Evolutionary conservation across 768 basidiomycete species (phyloP).

Genomic region (Daedaleopsis sinensis): DNA sequence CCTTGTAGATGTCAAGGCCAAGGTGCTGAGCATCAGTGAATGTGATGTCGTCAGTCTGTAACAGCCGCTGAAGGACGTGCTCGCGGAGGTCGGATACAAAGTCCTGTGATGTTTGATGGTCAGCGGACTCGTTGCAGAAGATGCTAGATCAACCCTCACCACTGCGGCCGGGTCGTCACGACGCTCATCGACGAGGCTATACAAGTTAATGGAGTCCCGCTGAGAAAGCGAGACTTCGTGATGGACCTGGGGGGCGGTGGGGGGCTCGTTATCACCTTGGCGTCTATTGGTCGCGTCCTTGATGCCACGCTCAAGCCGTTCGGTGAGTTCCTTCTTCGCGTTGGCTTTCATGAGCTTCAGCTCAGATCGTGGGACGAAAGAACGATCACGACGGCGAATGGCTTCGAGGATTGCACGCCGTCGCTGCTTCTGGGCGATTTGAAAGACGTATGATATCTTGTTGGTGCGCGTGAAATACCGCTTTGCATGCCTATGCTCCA

Average conservation of each 20-base stretch:
- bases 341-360: constrained; percentile 13
- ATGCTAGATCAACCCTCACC: too few relatives aligned
- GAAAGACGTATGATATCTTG: constrained; percentile 31
- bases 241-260: constrained; percentile 6
- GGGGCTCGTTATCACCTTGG: not conserved
- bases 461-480: constrained; percentile 38
- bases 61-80: constrained; percentile 32
- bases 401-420: not conserved
- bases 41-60: constrained; percentile 30
- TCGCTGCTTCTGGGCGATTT: constrained; percentile 27
- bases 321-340: constrained; percentile 16
- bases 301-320: constrained; percentile 9
- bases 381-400: not conserved
- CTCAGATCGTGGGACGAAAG: not conserved
- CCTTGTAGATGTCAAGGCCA: constrained; percentile 15
- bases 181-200: not conserved
- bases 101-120: constrained; percentile 14
- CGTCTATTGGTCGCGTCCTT: not conserved
- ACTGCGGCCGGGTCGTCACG: constrained; percentile 29
- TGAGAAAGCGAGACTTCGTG: constrained; percentile 24
- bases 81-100: constrained; percentile 35
- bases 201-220: constrained; percentile 1
- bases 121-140: too few relatives aligned
- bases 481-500: constrained; percentile 42
- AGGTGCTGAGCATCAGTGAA: constrained; percentile 25